Percentiles rank a stretch among this genome's conserved stretches.
phyloP scores from a whole-genome alignment of 441 rosid genomes.

The Jatropha multifida region DNA sequence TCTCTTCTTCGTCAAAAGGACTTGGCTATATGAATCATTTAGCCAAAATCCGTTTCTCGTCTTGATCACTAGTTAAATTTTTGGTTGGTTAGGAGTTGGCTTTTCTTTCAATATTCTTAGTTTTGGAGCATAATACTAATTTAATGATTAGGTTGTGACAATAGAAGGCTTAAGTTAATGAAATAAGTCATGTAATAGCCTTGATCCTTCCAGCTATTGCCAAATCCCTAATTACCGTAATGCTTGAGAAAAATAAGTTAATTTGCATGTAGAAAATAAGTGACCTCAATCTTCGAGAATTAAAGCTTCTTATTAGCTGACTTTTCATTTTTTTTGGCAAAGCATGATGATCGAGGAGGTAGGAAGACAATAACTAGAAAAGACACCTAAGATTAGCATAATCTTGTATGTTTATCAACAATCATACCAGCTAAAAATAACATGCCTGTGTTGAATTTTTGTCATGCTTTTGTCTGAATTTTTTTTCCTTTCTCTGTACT shows the following conservation, averaged over 20 bases:
- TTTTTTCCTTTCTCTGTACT: not conserved
- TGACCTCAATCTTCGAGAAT: too few relatives aligned
- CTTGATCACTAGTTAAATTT: not conserved
- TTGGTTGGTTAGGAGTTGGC: not conserved
- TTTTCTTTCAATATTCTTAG: not conserved
- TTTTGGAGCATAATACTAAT: not conserved
- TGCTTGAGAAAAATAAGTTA: not conserved
- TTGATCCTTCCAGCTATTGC: too few relatives aligned
- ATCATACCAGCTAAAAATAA: constrained; percentile 16
- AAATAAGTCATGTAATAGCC: too few relatives aligned
- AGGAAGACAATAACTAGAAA: constrained; percentile 19
- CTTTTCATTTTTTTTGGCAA: not conserved
- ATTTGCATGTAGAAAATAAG: not conserved
- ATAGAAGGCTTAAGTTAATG: too few relatives aligned
- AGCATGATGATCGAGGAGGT: constrained; percentile 5
- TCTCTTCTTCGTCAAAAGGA: too few relatives aligned
- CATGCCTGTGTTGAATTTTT: constrained; percentile 26
- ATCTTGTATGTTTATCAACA: not conserved
- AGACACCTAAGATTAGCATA: constrained; percentile 32
- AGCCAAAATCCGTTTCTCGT: too few relatives aligned
- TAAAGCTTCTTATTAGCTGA: not conserved
- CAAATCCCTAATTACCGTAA: not conserved
- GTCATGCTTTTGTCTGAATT: not conserved
- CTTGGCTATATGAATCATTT: too few relatives aligned
- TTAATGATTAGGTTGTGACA: too few relatives aligned